Conservation (phyloP, 2,329 filamentous ascomycete species). For the Incumbomyces delicatus region DNA sequence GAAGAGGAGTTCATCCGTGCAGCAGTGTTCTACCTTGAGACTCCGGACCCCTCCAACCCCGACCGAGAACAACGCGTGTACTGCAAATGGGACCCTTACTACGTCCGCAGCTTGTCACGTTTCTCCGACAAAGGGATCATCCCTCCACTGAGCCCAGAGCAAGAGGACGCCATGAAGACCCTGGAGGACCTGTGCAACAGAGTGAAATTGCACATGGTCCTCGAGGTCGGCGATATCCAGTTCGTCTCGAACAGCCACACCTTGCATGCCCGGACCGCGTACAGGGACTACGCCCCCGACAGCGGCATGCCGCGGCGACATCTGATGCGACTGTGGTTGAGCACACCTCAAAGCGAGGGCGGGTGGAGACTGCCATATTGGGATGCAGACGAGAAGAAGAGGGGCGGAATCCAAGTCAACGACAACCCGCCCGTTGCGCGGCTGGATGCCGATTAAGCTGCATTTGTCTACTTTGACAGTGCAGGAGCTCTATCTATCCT, state of each 20-base stretch:
- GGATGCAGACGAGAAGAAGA: conserved; percentile 74
- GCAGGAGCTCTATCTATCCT: too few species aligned
- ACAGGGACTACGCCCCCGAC: conserved; percentile 56
- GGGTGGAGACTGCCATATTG: conserved; percentile 78
- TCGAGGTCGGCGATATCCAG: conserved; percentile 81
- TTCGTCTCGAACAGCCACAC: conserved; percentile 74
- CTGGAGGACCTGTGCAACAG: conserved; percentile 67
- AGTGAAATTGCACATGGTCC: conserved; percentile 70
- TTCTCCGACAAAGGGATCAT: conserved; percentile 66
- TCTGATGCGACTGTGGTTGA: conserved; percentile 74
- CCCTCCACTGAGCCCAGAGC: conserved; percentile 59
- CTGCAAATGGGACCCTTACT: conserved; percentile 88
- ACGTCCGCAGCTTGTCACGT: conserved; percentile 62
- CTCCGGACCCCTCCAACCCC: conserved; percentile 42
- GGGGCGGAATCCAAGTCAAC: conserved; percentile 80
- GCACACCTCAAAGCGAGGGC: conserved; percentile 70
- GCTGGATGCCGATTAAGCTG: conserved; percentile 59
- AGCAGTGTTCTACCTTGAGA: conserved; percentile 66
- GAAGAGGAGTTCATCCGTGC: conserved; percentile 66
- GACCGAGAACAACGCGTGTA: conserved; percentile 49
- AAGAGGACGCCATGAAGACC: conserved; percentile 57
- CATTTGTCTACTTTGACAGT: background rate
- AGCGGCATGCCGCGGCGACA: conserved; percentile 50
- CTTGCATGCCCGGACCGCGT: conserved; percentile 70
- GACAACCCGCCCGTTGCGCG: conserved; percentile 65